Conservation (phyloP, 495 filamentous ascomycete species). For the Aspergillus sparsus region DNA sequence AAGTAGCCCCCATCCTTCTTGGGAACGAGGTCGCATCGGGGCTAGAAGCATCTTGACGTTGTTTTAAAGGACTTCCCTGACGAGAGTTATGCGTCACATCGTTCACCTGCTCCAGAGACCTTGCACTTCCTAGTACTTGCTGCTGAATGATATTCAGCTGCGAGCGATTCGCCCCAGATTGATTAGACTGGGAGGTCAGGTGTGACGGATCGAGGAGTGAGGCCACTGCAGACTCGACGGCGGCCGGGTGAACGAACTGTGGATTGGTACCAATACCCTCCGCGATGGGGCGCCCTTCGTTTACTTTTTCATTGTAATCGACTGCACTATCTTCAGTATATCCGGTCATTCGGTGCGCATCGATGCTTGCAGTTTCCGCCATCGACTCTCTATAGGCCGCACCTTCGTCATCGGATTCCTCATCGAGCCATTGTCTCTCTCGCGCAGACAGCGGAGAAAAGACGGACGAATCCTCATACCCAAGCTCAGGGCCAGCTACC, state of each 20-base stretch:
- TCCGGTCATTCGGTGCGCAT: slow-evolving; percentile 57
- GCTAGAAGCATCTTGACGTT: slow-evolving; percentile 43
- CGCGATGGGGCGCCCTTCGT: slow-evolving; percentile 64
- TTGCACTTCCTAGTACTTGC: slow-evolving; percentile 12
- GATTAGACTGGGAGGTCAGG: slow-evolving; percentile 41
- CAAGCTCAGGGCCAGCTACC: slow-evolving; percentile 37
- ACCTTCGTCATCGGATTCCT: slow-evolving; percentile 55
- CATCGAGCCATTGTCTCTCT: slow-evolving; percentile 49
- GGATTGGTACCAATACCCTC: slow-evolving; percentile 70
- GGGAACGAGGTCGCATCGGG: slow-evolving; percentile 49
- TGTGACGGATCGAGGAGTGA: slow-evolving; percentile 80
- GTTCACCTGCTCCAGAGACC: slow-evolving; percentile 22
- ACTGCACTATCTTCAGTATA: slow-evolving; percentile 71
- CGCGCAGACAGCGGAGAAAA: slow-evolving; percentile 29
- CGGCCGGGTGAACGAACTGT: slow-evolving; percentile 69
- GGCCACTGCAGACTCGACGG: slow-evolving; percentile 83
- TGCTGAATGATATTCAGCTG: slow-evolving; percentile 35
- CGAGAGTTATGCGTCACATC: slow-evolving; percentile 25
- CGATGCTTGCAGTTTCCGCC: slow-evolving; percentile 50
- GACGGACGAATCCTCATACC: slow-evolving; percentile 39
- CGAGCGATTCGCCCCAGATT: slow-evolving; percentile 38
- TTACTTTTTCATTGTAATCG: slow-evolving; percentile 58
- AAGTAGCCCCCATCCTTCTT: slow-evolving; percentile 54
- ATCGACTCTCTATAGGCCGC: slow-evolving; percentile 53
- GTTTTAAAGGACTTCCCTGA: slow-evolving; percentile 49